Base-by-base conservation (phyloP, 106 monocot genomes). In the Dendrobium chrysotoxum region DNA sequence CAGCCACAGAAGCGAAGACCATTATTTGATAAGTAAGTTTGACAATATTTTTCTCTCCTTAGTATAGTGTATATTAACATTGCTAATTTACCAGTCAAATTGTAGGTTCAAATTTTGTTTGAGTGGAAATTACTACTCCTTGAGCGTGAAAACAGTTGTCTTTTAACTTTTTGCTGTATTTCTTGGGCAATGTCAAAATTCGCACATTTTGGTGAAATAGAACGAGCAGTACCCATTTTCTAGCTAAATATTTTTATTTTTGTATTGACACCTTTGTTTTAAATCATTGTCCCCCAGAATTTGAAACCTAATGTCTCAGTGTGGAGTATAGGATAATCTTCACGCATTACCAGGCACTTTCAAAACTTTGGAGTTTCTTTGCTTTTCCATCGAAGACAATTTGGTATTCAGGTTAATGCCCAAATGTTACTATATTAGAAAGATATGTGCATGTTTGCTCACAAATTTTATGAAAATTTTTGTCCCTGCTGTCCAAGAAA, bases 21-120 rank as follows among this genome's bases (percentile, higher is more conserved):
- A 46, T 66, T 92, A 20, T 92, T 82, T 89, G 90, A 92, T 39
- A 97, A 94, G 96, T 97, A 77, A 87, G 92, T 78, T 71, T n/a
- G 20, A 74, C 41, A 4, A 39, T 7, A 65, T 39, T 12, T 40
- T 74, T 41, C 20, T 40, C 5, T 18, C 40, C n/a, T 74, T 42
- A 30, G 5, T 26, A 40, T 40, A 74, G 21, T 40, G 20, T 30
- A 74, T 5, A 74, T 40, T 74, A 74, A 18, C 13, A 74, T 70
- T 20, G 35, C 11, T 70, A 16, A 28, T 42, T 7, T 40, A 41
- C 5, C 4, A 1, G 0, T n/a, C 41, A 28, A 12, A 40, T 40
- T 74, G 74, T 42, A 42, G 18, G 74, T 41, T 42, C 13, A 71
- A 71, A 71, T 39, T 61, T 74, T 74, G 20, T n/a, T 42, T 74